These are phyloP conservation scores for Hymenoscyphus scutula DNA, from an alignment of 2,329 filamentous ascomycete genomes.

Conservation along the genomic window DNA sequence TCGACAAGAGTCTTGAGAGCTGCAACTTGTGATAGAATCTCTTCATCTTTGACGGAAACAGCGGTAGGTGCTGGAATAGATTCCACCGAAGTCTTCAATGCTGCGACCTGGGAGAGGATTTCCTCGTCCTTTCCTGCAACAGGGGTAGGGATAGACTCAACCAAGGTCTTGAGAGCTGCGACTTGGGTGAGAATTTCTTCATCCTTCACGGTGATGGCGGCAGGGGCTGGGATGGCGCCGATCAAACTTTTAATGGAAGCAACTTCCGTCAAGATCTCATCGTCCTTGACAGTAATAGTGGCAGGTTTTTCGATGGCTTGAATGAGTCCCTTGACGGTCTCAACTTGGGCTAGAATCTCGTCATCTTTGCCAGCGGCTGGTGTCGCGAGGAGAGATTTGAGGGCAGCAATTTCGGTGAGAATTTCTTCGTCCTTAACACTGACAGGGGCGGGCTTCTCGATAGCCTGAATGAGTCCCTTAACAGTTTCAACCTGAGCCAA, in stretches of 20 bases:
- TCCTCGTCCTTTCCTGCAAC: slow-evolving; percentile 10
- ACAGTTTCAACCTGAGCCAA: too few species aligned
- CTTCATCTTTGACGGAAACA: slow-evolving; percentile 9
- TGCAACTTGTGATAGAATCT: slow-evolving; percentile 15
- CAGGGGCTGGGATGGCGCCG: slow-evolving; percentile 13
- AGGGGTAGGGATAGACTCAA: background rate
- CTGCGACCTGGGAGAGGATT: slow-evolving; percentile 10
- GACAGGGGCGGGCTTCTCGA: too few species aligned
- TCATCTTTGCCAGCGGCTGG: slow-evolving; percentile 8
- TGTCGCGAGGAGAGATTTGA: slow-evolving; percentile 12
- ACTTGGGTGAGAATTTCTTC: slow-evolving; percentile 1
- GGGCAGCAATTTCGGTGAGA: slow-evolving; percentile 6
- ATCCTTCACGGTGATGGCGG: slow-evolving; percentile 10
- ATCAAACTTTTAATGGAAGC: slow-evolving; percentile 10
- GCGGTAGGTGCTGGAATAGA: slow-evolving; percentile 10
- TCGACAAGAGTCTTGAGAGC: slow-evolving; percentile 9
- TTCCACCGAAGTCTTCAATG: slow-evolving; percentile 6
- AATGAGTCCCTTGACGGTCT: slow-evolving; percentile 10
- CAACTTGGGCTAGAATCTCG: slow-evolving; percentile 11
- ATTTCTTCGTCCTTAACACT: too few species aligned
- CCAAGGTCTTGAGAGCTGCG: slow-evolving; percentile 14
- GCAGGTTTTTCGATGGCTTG: slow-evolving; percentile 12
- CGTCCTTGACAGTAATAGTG: slow-evolving; percentile 12
- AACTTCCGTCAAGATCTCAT: slow-evolving; percentile 15
- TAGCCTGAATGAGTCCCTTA: too few species aligned